Base-by-base conservation (phyloP, 179 eudicot species). In the Spinacia oleracea region DNA sequence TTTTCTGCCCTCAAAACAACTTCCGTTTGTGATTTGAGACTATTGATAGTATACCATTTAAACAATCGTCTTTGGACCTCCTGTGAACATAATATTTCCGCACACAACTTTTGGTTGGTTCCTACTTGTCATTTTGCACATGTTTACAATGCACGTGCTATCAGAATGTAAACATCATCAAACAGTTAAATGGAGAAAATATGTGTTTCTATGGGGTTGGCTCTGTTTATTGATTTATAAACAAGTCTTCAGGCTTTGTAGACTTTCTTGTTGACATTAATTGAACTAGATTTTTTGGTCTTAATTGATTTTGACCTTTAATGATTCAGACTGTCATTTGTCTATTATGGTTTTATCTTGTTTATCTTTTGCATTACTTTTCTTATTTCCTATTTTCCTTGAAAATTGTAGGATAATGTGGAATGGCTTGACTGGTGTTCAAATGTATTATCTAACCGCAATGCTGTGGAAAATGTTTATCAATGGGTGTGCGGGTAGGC, bases 401-500 rank as follows among this genome's bases (percentile, higher is more conserved):
- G 70, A 69, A 69, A 51, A 76, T 83, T 71, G 79, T 87, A 94
- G 98, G 93, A 85, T 45, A 89, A 90, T 76, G 79, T 66, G 79
- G 97, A 88, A 76, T 94, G 98, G 98, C 78, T 81, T 25, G 92
- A 94, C 70, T 94, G 98, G 98, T 91, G 89, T 46, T 79, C 92
- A 66, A 87, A 86, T 85, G 87, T 90, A 70, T 88, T 94, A 55
- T 84, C 85, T 25, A 88, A 90, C 83, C 93, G 98, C 80, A 92
- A 92, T 77, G 70, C 89, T 34, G 73, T 90, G 60, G 98, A 92
- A 85, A 94, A 94, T 83, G 90, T 92, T 59, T 88, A 86, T 73
- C 92, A 92, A 70, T 92, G 98, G 98, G 89, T 89, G 23, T 94
- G 97, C 67, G 97, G 97, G 97, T 94, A 82, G 75, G 95, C 86